phyloP scores from a whole-genome alignment of 441 rosid species.

The Sinapis alba region DNA sequence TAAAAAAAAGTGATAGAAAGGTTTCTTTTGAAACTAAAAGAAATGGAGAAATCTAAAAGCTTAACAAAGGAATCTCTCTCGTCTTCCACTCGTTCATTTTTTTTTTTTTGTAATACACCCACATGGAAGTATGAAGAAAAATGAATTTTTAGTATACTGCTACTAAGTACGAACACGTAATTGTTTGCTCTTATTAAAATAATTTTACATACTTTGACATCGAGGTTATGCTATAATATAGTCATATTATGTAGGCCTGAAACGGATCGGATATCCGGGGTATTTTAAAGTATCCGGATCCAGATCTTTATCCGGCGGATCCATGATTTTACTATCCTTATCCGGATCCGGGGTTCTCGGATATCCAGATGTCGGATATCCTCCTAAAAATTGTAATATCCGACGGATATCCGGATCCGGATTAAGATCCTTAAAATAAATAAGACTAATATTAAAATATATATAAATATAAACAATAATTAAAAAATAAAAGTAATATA shows the following conservation, averaged over 20 bases:
- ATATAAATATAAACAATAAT: too few relatives aligned
- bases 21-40: not conserved
- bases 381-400: too few relatives aligned
- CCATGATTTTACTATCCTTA: too few relatives aligned
- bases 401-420: too few relatives aligned
- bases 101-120: not conserved
- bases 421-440: too few relatives aligned
- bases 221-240: not conserved
- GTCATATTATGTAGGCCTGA: not conserved
- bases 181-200: not conserved
- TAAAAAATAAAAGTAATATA: too few relatives aligned
- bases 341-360: too few relatives aligned
- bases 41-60: not conserved
- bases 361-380: too few relatives aligned
- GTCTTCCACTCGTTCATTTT: constrained; percentile 12
- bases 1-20: constrained; percentile 10
- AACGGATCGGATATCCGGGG: too few relatives aligned
- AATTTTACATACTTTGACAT: not conserved
- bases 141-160: not conserved
- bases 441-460: too few relatives aligned
- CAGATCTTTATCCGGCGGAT: too few relatives aligned
- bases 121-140: not conserved
- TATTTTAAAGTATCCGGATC: too few relatives aligned
- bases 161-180: not conserved
- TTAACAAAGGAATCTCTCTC: constrained; percentile 29